Conservation (phyloP, 352 stramenopile genomes). For the Halophytophthora polymorphica region DNA sequence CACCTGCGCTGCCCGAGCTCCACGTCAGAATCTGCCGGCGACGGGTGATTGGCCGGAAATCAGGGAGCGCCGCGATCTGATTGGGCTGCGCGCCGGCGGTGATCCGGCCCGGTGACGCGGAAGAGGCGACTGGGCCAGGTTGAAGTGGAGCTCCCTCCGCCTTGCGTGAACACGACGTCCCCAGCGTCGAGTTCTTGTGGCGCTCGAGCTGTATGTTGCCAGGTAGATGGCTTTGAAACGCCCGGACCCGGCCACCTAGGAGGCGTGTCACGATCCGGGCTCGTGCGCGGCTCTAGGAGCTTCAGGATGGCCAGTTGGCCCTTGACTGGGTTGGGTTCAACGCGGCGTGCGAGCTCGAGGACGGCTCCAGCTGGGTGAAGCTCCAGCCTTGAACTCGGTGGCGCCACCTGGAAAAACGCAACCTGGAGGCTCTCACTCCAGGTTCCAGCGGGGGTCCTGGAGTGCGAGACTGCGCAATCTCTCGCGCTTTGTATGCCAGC, state of each 20-base stretch:
- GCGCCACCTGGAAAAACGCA: no score
- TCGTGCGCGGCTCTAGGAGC: background rate
- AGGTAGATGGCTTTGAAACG: background rate
- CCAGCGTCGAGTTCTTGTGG: background rate
- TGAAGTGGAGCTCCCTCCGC: slow-evolving; percentile 1
- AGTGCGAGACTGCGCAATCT: no score
- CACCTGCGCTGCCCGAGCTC: background rate
- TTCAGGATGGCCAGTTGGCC: background rate
- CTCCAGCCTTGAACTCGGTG: no score
- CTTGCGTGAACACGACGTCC: background rate
- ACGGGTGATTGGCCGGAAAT: slow-evolving; percentile 2
- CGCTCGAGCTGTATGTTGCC: background rate
- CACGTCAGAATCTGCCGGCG: background rate
- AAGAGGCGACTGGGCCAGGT: background rate
- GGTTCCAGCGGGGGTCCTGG: no score
- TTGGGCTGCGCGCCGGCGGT: background rate
- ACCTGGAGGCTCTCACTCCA: background rate
- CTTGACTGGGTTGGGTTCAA: no score
- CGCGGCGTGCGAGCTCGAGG: no score
- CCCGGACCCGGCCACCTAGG: background rate
- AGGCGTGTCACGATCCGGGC: no score
- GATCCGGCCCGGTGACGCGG: slow-evolving; percentile 2
- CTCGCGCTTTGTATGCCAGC: no score
- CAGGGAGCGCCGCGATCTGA: no score
- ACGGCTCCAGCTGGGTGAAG: no score